Base-by-base conservation (phyloP, 2,329 filamentous ascomycete genomes). In the Emergomyces pasteurianus region DNA sequence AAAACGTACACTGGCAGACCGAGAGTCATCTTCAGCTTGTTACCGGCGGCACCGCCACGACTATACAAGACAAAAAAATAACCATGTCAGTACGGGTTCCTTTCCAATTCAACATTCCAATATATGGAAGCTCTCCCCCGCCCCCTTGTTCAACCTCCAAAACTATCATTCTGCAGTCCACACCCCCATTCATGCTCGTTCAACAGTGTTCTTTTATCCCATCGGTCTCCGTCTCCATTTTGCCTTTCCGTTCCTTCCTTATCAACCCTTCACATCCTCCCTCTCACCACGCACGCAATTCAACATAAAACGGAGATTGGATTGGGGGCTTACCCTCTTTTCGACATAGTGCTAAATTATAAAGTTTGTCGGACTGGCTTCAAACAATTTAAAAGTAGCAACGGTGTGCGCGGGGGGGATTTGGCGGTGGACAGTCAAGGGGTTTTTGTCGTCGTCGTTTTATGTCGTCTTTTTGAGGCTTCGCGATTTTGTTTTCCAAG, bases 11-110 rank as follows among this genome's bases (percentile, higher is more conserved):
- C 91, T 82, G 94, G 94, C 76, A 99, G 91, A 96, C 90, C 94
- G 81, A 99, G 90, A 80, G 94, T 96, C 94, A 99, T 99, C 89
- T 96, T 97, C 76, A 97, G 89, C 89, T 99, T 99, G 89, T 95
- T 95, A 86, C 94, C 94, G 77, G 92, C 89, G 85, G 90, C 88
- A 89, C 88, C 89, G 86, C 90, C 83, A 75, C 84, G 81, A 78
- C 83, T 84, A 69, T 70, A 68, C 42, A 60, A 60, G 56, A 58
- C 64, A 69, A 65, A 60, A 61, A 58, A 57, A 65, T 69, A 65
- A 71, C 68, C 63, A n/a, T 43, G 23, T 47, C 60, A 61, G 64
- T 64, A 63, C 57, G 59, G 4, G 34, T 36, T 65, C 34, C 16
- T 16, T 12, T 26, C 52, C 34, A 40, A 55, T 21, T 40, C 50